Percentiles rank a stretch among this genome's conserved stretches.
Evolutionary conservation across 1,284 basidiomycete species (phyloP).

Genomic region (Cryptococcus floricola): DNA sequence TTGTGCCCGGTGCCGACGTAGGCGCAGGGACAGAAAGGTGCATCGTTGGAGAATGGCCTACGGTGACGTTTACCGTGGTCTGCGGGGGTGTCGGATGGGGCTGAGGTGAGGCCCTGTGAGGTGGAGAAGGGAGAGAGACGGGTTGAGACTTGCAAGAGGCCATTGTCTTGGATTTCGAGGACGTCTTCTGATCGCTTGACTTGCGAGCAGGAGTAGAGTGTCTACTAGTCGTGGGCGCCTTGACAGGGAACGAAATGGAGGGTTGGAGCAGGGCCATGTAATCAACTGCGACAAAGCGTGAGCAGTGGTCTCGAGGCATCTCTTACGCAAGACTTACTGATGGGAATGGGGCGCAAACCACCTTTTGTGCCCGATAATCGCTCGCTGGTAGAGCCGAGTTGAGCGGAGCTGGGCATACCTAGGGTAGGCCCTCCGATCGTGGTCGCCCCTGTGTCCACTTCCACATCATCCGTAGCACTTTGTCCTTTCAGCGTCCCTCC

Average conservation of each 20-base stretch:
- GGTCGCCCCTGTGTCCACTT: constrained; percentile 23
- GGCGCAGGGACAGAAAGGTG: neutral
- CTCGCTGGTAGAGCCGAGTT: neutral
- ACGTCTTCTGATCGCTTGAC: too few relatives aligned
- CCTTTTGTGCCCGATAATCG: constrained; percentile 19
- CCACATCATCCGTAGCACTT: constrained; percentile 9
- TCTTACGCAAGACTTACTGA: constrained; percentile 13
- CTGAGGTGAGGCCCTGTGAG: neutral
- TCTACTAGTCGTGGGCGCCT: too few relatives aligned
- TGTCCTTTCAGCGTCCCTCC: constrained; percentile 12
- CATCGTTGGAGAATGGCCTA: neutral
- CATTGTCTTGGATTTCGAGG: neutral
- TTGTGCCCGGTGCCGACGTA: neutral
- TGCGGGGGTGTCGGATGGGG: neutral
- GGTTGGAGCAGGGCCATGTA: constrained; percentile 24
- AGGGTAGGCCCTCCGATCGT: constrained; percentile 20
- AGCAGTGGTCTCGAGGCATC: too few relatives aligned
- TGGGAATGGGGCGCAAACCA: constrained; percentile 26
- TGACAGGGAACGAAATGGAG: too few relatives aligned
- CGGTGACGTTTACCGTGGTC: too few relatives aligned
- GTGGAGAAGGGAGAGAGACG: neutral
- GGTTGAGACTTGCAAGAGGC: too few relatives aligned
- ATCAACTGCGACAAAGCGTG: constrained; percentile 19
- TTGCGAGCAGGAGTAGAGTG: constrained; percentile 13
- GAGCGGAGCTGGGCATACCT: too few relatives aligned